Base-by-base conservation (phyloP, 2,329 filamentous ascomycete species). In the Cercospora beticola region DNA sequence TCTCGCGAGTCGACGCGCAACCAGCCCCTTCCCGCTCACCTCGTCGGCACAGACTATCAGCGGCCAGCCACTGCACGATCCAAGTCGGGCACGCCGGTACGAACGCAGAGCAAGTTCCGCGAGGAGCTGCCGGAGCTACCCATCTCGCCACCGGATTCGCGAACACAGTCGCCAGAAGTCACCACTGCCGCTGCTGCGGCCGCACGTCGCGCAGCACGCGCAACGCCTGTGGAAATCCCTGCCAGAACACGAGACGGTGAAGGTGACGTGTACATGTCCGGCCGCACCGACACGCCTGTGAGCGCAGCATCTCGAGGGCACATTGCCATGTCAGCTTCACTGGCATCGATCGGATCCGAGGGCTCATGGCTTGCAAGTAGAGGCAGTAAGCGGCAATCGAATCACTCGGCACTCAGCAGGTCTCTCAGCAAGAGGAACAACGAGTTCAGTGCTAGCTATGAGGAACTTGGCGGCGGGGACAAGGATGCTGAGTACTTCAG, bases 261-360 rank as follows among this genome's bases (percentile, higher is more conserved):
- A 40, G 56, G 61, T 40, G 68, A 69, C 28, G 59, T 69, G 57
- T 46, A 31, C 63, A 69, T 63, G 63, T 57, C 66, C 5, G 62
- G 67, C 54, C 79, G 81, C 56, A 82, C 79, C 31, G 82, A 84
- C 59, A 83, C 82, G 9, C 81, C 82, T 0, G 76, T 75, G 57
- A 36, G 74, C 57, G 71, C 71, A 12, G 67, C 54, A 28, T 57
- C 64, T 18, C 72, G 72, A 33, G 68, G 70, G n/a, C 71, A 72
- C 36, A 71, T 67, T 5, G 61, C 74, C 36, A 80, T 93, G 77
- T 92, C 93, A 31, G 90, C 94, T 79, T 98, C 94, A 0, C 85
- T 98, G 18, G 95, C 93, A 1, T 97, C 94, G 0, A 92, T 98
- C 68, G 95, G 97, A 77, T 97, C 94, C 0, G 95, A 99, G 82